Conservation (phyloP, 2,329 filamentous ascomycete genomes). For the Alternaria postmessia region DNA sequence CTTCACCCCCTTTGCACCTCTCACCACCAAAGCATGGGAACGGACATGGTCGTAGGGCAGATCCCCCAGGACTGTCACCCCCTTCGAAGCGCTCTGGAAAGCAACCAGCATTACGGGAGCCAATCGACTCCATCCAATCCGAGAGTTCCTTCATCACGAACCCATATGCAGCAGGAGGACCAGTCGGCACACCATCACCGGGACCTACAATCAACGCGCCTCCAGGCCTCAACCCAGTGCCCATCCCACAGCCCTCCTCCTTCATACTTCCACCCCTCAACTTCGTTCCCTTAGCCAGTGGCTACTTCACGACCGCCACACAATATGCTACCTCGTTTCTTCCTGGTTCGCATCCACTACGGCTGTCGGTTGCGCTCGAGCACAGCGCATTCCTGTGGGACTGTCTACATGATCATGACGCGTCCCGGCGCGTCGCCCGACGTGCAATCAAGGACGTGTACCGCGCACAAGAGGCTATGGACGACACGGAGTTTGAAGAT, state of each 20-base stretch:
- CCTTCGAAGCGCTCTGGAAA: conserved; percentile 46
- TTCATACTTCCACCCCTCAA: conserved; percentile 82
- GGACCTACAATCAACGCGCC: conserved; percentile 53
- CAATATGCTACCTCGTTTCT: conserved; percentile 77
- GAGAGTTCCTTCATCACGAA: conserved; percentile 62
- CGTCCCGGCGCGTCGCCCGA: conserved; percentile 78
- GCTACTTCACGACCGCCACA: conserved; percentile 81
- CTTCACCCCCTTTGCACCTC: conserved; percentile 33
- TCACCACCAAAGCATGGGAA: conserved; percentile 33
- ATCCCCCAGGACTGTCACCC: conserved; percentile 38
- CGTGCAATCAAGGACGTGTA: conserved; percentile 90
- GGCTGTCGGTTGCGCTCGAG: conserved; percentile 89
- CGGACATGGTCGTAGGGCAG: conserved; percentile 35
- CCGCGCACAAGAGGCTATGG: conserved; percentile 88
- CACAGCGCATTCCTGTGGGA: conserved; percentile 94
- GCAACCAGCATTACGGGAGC: conserved; percentile 56
- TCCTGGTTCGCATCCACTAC: conserved; percentile 87
- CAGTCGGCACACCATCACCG: conserved; percentile 53
- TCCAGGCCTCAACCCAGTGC: conserved; percentile 55
- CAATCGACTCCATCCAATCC: conserved; percentile 58
- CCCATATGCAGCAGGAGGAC: conserved; percentile 53
- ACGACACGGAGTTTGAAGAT: conserved; percentile 94
- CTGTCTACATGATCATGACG: conserved; percentile 82
- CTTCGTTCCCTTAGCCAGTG: conserved; percentile 82
- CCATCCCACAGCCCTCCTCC: conserved; percentile 61